These are phyloP conservation scores for Rhizomucor pusillus DNA, from an alignment of 371 early-diverging fungal species.

Conservation along the genomic window DNA sequence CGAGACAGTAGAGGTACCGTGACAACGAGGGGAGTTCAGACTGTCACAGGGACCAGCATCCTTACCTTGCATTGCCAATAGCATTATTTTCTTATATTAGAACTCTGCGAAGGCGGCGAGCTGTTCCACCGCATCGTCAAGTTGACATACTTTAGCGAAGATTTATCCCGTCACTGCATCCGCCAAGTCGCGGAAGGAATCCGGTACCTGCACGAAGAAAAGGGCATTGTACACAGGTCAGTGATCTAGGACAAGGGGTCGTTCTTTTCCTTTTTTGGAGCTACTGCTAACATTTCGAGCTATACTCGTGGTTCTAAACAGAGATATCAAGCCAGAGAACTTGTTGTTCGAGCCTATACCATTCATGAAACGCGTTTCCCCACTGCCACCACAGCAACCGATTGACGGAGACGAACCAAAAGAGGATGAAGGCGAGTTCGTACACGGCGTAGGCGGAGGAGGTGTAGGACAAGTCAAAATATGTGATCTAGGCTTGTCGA, in stretches of 20 bases:
- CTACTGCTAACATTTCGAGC: too few species aligned
- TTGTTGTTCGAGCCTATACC: constrained; percentile 79
- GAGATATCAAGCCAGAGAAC: constrained; percentile 97
- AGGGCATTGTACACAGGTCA: constrained; percentile 85
- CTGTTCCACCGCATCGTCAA: constrained; percentile 82
- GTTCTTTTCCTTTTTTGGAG: not conserved
- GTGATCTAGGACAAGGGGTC: not conserved
- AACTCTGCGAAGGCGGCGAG: constrained; percentile 85
- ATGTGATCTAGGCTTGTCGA: constrained; percentile 83
- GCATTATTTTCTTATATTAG: constrained; percentile 77
- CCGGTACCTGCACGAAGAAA: constrained; percentile 83
- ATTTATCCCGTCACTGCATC: constrained; percentile 77
- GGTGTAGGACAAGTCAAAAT: constrained; percentile 80
- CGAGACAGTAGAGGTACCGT: constrained; percentile 60
- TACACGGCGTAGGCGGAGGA: constrained; percentile 59
- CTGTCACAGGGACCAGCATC: not conserved
- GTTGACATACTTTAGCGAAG: constrained; percentile 78
- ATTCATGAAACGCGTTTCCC: constrained; percentile 51
- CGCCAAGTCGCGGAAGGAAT: constrained; percentile 88
- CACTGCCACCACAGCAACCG: constrained; percentile 35
- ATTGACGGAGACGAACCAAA: constrained; percentile 45
- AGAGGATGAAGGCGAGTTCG: constrained; percentile 59
- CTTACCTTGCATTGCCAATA: constrained; percentile 1
- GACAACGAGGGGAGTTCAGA: not conserved
- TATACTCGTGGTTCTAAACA: too few species aligned